Conservation (phyloP, 1,284 basidiomycete species). For the Hortiboletus rubellus region DNA sequence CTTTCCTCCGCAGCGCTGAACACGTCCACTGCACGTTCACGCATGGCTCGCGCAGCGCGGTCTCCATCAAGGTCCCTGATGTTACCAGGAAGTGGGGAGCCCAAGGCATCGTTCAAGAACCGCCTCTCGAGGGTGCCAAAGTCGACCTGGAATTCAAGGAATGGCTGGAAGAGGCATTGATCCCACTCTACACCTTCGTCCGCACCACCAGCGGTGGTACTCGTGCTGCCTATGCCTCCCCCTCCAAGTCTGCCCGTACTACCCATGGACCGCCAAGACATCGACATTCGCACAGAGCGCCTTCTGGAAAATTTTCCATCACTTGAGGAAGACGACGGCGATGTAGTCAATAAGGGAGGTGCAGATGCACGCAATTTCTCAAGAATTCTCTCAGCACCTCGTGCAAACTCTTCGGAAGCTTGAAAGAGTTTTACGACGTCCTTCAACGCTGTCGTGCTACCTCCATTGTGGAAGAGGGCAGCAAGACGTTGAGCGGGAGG, state of each 20-base stretch:
- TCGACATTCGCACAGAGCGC: constrained; percentile 70
- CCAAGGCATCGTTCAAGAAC: constrained; percentile 58
- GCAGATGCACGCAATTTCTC: constrained; percentile 65
- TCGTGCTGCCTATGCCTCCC: constrained; percentile 8
- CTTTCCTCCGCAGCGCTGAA: constrained; percentile 81
- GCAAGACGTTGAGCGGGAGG: constrained; percentile 77
- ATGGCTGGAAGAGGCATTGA: constrained; percentile 86
- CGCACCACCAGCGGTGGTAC: constrained; percentile 1
- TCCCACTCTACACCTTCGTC: constrained; percentile 76
- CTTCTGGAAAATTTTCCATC: constrained; percentile 41
- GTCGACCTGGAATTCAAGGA: constrained; percentile 84
- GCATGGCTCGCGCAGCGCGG: constrained; percentile 64
- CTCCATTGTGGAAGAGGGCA: constrained; percentile 59
- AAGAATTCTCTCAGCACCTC: constrained; percentile 68
- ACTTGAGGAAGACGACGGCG: constrained; percentile 23
- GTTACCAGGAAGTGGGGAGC: constrained; percentile 34
- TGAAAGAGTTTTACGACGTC: constrained; percentile 72
- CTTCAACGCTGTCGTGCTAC: constrained; percentile 59
- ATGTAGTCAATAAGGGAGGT: constrained; percentile 25
- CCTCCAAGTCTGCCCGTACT: constrained; percentile 21
- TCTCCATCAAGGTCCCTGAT: constrained; percentile 46
- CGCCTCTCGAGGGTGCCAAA: constrained; percentile 77
- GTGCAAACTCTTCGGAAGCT: constrained; percentile 79
- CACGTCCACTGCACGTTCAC: constrained; percentile 70
- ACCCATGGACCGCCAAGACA: constrained; percentile 57